These are phyloP conservation scores for Magnusiomyces suaveolens DNA, from an alignment of 1,139 yeast genomes.

Conservation along the genomic window DNA sequence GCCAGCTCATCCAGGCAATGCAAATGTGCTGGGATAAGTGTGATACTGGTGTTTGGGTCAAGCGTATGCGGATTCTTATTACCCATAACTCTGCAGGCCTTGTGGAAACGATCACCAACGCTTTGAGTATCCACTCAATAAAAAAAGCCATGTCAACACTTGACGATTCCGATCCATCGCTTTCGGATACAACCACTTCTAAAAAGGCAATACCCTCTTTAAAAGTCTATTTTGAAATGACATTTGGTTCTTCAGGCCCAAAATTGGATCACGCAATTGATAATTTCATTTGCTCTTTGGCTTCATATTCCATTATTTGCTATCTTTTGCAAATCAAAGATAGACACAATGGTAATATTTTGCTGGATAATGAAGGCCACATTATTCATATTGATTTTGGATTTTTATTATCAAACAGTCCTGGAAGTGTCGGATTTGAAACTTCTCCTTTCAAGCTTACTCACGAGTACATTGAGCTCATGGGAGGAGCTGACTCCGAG, in stretches of 20 bases:
- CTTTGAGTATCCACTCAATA: conserved; percentile 84
- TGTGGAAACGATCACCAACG: conserved; percentile 92
- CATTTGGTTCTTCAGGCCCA: conserved; percentile 18
- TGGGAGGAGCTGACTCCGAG: conserved; percentile 67
- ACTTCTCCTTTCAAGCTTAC: conserved; percentile 95
- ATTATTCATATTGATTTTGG: conserved; percentile 95
- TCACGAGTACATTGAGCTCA: conserved; percentile 70
- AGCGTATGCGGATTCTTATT: conserved; percentile 79
- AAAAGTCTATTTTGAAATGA: conserved; percentile 57
- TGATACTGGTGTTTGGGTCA: conserved; percentile 73
- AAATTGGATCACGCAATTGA: conserved; percentile 61
- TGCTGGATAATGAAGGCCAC: conserved; percentile 91
- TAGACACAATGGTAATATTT: conserved; percentile 91
- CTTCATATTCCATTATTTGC: conserved; percentile 81
- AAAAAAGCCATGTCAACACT: conserved; percentile 78
- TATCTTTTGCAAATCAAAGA: conserved; percentile 87
- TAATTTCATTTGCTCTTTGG: conserved; percentile 74
- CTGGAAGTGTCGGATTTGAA: conserved; percentile 93
- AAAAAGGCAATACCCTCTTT: conserved; percentile 63
- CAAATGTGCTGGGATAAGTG: conserved; percentile 71
- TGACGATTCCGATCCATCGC: conserved; percentile 44
- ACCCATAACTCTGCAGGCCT: conserved; percentile 86
- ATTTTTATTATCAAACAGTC: conserved; percentile 80
- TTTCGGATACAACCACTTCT: conserved; percentile 24
- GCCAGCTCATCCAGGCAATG: conserved; percentile 81